Evolutionary conservation across 2,329 filamentous ascomycete genomes (phyloP), one percentile per base, ranked within the genome.

Genomic region (Ascochyta pisi): DNA sequence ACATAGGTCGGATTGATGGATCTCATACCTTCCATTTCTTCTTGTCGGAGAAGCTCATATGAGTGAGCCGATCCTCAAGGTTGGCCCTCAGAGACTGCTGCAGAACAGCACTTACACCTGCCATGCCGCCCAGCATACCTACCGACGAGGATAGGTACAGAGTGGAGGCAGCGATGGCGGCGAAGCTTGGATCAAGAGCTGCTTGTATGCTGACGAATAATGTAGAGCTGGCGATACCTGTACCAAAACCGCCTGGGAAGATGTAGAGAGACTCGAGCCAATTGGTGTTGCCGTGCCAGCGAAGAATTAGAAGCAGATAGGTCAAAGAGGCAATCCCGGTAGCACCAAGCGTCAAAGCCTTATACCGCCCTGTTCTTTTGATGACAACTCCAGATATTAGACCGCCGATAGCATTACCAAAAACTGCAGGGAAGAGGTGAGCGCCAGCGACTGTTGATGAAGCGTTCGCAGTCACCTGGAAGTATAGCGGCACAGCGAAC

Each of bases 401-500:
- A 0, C 86, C 86, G 1, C 87, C 88, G 0, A 85, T 56, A 0
- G 88, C 84, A 62, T 91, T 91, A 0, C 88, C 89, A 0, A 84
- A 73, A 0, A 91, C 87, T 0, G 88, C 85, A 0, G 89, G 89
- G 37, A 91, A 80, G 0, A 92, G 76, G 63, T 90, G 86, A 0
- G 83, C 76, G 2, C 82, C 82, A 0, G 88, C 86, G 1, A 78
- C 74, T 0, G 87, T 86, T 40, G 83, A 85, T 0, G 84, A 85
- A 3, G 81, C 82, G 0, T 79, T 76, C 5, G 82, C 76, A 0
- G 87, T 87, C 1, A 88, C 82, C 54, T 89, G 85, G 60, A 91
- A 91, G 73, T 91, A 91, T 0, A 91, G 73, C 0, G 89, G 89
- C 0, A 90, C 82, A 0, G 83, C 82, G 50, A 86, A 87, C 83